These are phyloP conservation scores for Boletellus dicymbophilus DNA, from an alignment of 1,284 basidiomycete genomes.

Conservation along the genomic window DNA sequence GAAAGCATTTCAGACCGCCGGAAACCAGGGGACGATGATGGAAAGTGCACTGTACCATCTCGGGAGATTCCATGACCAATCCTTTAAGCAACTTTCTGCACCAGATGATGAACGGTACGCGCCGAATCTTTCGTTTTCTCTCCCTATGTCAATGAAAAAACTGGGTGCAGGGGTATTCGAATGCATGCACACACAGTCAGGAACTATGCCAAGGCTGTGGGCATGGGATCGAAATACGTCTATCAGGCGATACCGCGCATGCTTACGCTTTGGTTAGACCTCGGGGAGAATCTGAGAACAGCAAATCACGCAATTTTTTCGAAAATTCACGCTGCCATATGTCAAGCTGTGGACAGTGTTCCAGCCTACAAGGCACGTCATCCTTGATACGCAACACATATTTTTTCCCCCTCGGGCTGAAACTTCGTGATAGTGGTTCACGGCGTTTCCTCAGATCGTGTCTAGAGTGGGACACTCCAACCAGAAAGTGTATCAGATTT, in stretches of 20 bases:
- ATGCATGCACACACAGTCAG: conserved; percentile 68
- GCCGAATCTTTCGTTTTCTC: neutral
- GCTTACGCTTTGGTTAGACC: conserved; percentile 94
- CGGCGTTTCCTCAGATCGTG: conserved; percentile 96
- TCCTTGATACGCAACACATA: neutral
- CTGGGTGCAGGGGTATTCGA: conserved; percentile 47
- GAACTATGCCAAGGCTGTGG: conserved; percentile 77
- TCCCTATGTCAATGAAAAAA: neutral
- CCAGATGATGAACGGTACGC: conserved; percentile 54
- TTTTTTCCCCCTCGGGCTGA: conserved; percentile 6
- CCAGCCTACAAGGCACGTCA: conserved; percentile 74
- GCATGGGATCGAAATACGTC: conserved; percentile 91
- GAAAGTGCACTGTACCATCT: conserved; percentile 87
- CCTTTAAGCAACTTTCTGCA: conserved; percentile 54
- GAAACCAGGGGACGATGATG: conserved; percentile 52
- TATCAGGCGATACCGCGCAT: conserved; percentile 96
- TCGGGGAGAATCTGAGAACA: conserved; percentile 65
- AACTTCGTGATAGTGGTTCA: conserved; percentile 77
- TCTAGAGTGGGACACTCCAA: conserved; percentile 90
- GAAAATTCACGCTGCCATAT: conserved; percentile 59
- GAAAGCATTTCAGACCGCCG: conserved; percentile 25
- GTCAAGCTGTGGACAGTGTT: conserved; percentile 56
- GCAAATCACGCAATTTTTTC: conserved; percentile 44
- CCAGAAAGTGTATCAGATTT: conserved; percentile 61
- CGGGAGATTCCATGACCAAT: conserved; percentile 86